A percentile compares a stretch with the other conserved stretches of the same genome.
phyloP scores from a whole-genome alignment of 208 protist species.

The Trypanosoma theileri region DNA sequence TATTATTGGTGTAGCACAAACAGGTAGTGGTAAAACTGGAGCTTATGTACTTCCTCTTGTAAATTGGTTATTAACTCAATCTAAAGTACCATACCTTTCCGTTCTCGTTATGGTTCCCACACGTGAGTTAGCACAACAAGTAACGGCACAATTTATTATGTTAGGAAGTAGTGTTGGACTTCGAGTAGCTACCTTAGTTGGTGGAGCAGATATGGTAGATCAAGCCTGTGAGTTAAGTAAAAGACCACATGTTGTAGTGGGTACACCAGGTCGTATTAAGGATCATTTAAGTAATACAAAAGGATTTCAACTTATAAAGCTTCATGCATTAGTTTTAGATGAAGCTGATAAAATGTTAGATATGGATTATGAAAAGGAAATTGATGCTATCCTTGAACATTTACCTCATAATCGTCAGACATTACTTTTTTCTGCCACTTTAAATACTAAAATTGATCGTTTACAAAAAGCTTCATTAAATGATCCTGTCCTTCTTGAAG shows the following conservation, averaged over 20 bases:
- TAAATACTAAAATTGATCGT: conserved; percentile 98
- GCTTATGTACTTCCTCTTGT: conserved; percentile 99
- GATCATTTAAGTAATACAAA: conserved; percentile 99
- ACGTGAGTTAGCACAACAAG: conserved; percentile 98
- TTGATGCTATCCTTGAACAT: conserved; percentile 95
- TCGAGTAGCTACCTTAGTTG: conserved; percentile 89
- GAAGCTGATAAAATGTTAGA: conserved; percentile 99
- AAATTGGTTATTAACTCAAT: conserved; percentile 93
- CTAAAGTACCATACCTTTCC: conserved; percentile 89
- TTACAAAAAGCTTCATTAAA: conserved; percentile 97
- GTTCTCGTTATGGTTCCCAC: conserved; percentile 97
- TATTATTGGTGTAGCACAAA: conserved; percentile 98
- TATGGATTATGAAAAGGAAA: conserved; percentile 98
- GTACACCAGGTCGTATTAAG: conserved; percentile 97
- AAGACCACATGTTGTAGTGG: conserved; percentile 97
- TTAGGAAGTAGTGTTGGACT: conserved; percentile 91
- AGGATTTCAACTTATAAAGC: conserved; percentile 95
- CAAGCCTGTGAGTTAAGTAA: conserved; percentile 95
- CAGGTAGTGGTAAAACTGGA: conserved; percentile 99
- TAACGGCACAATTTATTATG: conserved; percentile 92
- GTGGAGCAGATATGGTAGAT: conserved; percentile 93
- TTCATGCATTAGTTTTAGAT: conserved; percentile 97
- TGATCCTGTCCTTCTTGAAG: conserved; percentile 96
- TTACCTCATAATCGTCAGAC: conserved; percentile 91
- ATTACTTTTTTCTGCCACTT: conserved; percentile 98